Evolutionary conservation across 2,329 filamentous ascomycete species (phyloP), one percentile per base, ranked within the genome.

Genomic region (Fusarium transvaalense): DNA sequence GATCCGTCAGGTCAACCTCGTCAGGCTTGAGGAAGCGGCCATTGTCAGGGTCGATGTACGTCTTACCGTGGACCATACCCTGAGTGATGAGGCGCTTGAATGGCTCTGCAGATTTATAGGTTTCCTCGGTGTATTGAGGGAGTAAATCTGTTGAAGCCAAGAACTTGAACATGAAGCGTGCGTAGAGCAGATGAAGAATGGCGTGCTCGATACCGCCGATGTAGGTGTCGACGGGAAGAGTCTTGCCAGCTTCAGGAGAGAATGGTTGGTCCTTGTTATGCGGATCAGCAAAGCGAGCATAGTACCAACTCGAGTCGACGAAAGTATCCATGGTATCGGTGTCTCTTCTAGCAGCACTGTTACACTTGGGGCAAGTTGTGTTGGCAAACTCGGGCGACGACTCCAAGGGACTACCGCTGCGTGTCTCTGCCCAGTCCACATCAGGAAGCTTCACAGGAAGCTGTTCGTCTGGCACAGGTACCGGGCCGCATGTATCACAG

Each of bases 261-360:
- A 97, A 89, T 0, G 88, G 89, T 15, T 82, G 77, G 3, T 84
- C 74, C 15, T 82, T 69, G 69, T 96, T 94, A 19, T 88, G 82
- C 1, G 91, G 83, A 72, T 97, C 92, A 29, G 90, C 80, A 72
- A 93, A 97, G 14, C 93, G 88, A 80, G 94, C 88, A 75, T 90
- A 97, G 78, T 97, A 97, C 94, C 94, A 97, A 55, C 93, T 97
- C 3, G 93, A 97, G 79, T 97, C 94, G 64, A 97, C 94, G 79
- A 97, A 97, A 0, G 94, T 97, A 78, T 97, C 94, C 94, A 97
- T 97, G 4, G 94, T 97, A 77, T 97, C 94, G 0, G 94, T 97
- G 69, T 97, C 94, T 67, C 94, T 87, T 76, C 89, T 91, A 9
- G 92, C 94, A 25, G 88, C 80, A 2, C 86, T 84, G 17, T 85